Evolutionary conservation across 148 eudicot species (phyloP).

Genomic region (Salicornia ramosissima): DNA sequence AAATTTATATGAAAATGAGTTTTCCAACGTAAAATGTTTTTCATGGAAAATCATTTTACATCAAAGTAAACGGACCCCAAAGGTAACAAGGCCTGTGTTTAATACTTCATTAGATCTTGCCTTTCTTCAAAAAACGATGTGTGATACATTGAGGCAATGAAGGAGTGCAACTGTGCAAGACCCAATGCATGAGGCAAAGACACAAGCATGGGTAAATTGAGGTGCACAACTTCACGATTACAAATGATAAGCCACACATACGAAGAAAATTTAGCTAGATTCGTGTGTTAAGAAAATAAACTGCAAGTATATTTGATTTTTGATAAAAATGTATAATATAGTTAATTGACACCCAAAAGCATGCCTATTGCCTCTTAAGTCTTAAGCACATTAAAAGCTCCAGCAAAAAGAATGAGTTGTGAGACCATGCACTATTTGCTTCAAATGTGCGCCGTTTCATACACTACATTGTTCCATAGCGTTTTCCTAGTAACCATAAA

Average conservation of each 20-base stretch:
- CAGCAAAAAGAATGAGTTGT: background rate
- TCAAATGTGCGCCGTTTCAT: background rate
- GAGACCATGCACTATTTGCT: background rate
- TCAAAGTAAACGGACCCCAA: no score
- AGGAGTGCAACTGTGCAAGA: background rate
- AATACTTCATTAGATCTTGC: background rate
- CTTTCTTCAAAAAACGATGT: background rate
- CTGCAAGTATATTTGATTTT: no score
- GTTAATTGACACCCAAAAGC: no score
- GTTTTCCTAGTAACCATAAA: background rate
- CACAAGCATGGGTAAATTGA: background rate
- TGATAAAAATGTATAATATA: no score
- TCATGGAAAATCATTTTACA: no score
- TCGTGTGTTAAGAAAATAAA: no score
- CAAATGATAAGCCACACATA: background rate
- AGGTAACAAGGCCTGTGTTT: background rate
- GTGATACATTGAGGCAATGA: background rate
- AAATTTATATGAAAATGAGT: no score
- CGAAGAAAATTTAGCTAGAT: no score
- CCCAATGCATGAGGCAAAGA: background rate
- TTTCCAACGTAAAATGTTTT: no score
- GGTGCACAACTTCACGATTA: background rate
- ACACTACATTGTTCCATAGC: background rate
- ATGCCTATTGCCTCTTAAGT: background rate
- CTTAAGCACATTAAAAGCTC: background rate